Base-by-base conservation (phyloP, 106 monocot genomes). In the Alisma plantagoaquatica region DNA sequence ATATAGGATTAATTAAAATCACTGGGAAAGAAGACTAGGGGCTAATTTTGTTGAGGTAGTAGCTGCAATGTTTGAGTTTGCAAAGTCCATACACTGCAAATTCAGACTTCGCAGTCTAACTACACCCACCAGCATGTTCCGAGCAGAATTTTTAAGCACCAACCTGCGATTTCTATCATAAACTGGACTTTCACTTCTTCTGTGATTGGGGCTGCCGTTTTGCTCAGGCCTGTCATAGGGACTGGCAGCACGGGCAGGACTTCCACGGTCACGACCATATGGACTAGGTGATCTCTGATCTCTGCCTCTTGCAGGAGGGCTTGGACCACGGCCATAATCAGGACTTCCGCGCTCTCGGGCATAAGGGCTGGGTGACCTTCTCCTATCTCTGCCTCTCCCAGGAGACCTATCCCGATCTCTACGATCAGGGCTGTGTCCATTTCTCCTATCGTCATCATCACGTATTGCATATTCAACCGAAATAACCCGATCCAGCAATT, bases 401-500 rank as follows among this genome's bases (percentile, higher is more conserved):
- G 80, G 80, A n/a, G 83, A 84, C 44, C 71, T 61, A 38, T 77
- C 74, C 16, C 77, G 60, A 2, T 63, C 78, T 70, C 80, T 77
- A 52, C 80, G 53, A 3, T 73, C 74, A 49, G 96, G 76, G 68
- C 84, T 81, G 68, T 84, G 59, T 11, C 93, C 93, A 59, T 80
- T 72, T 73, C 73, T 77, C 73, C 52, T 77, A 35, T 83, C 84
- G 46, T 96, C 88, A 28, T 96, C 89, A 71, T 96, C 96, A 35
- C 89, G 77, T 49, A 85, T 51, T 4, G 96, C 88, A 69, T 89
- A 96, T 50, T 96, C 96, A n/a, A 96, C 89, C 4, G 96, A 76
- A 53, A 96, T 78, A 53, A 89, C 70, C 46, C 78, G 71, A 63
- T 96, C 96, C 81, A 96, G 62, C 71, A 96, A 63, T 49, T 78